phyloP scores from a whole-genome alignment of 2,329 filamentous ascomycete species.

The Pseudogymnoascus sp. region DNA sequence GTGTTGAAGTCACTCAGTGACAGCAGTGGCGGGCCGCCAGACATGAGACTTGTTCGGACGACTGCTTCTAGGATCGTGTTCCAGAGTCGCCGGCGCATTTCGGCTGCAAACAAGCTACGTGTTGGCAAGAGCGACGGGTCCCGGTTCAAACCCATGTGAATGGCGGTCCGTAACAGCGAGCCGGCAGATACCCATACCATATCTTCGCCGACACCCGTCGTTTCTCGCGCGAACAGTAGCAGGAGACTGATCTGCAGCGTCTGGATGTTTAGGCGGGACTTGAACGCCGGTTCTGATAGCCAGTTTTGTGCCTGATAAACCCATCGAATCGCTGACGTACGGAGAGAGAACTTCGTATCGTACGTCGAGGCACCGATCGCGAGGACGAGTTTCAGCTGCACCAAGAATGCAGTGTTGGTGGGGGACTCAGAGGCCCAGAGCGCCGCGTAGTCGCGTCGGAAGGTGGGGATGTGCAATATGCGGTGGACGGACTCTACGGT shows the following conservation, averaged over 20 bases:
- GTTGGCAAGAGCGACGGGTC: slow-evolving; percentile 38
- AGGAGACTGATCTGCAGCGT: slow-evolving; percentile 44
- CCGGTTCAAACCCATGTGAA: slow-evolving; percentile 46
- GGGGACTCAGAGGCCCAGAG: slow-evolving; percentile 37
- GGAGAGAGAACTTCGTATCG: slow-evolving; percentile 45
- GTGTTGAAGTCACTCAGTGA: slow-evolving; percentile 43
- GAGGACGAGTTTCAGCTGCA: slow-evolving; percentile 52
- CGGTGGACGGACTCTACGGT: slow-evolving; percentile 43
- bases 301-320: slow-evolving; percentile 51
- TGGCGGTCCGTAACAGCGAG: slow-evolving; percentile 37
- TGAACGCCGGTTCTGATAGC: slow-evolving; percentile 47
- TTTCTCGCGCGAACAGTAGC: slow-evolving; percentile 38
- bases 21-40: slow-evolving; percentile 42
- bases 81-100: slow-evolving; percentile 47
- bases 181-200: slow-evolving; percentile 44
- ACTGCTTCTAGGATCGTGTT: slow-evolving; percentile 45
- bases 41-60: slow-evolving; percentile 39
- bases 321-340: slow-evolving; percentile 47
- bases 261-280: slow-evolving; percentile 43
- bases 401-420: slow-evolving; percentile 40
- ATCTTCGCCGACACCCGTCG: slow-evolving; percentile 36
- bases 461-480: slow-evolving; percentile 46
- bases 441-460: slow-evolving; percentile 42
- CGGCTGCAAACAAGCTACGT: slow-evolving; percentile 31
- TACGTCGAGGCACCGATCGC: slow-evolving; percentile 49